phyloP scores from a whole-genome alignment of 495 filamentous ascomycete species.

The Xylaria grammica region DNA sequence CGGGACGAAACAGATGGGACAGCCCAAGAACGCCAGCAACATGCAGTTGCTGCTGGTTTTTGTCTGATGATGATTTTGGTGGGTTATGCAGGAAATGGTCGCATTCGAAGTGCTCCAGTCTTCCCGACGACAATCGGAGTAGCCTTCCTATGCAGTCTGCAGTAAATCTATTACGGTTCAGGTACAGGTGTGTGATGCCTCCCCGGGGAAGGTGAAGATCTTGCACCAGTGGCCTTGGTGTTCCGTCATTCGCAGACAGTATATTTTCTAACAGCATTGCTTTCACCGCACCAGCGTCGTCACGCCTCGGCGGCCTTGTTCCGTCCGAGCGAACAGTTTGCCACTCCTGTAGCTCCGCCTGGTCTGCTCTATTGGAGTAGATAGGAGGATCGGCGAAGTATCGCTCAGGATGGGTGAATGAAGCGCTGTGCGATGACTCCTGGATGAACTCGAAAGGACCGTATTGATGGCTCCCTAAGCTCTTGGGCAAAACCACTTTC shows the following conservation, averaged over 20 bases:
- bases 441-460: conserved; percentile 42
- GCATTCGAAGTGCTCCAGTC: conserved; percentile 52
- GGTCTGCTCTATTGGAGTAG: conserved; percentile 35
- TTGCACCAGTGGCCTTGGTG: conserved; percentile 5
- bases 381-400: conserved; percentile 47
- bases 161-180: conserved; percentile 46
- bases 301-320: conserved; percentile 28
- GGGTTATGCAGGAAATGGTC: conserved; percentile 31
- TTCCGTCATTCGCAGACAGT: conserved; percentile 1
- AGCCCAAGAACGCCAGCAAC: conserved; percentile 43
- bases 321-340: conserved; percentile 41
- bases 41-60: conserved; percentile 19
- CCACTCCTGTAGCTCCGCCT: conserved; percentile 29
- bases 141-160: conserved; percentile 35
- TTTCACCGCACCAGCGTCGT: conserved; percentile 41
- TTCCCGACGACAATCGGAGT: conserved; percentile 39
- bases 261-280: conserved; percentile 29
- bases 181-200: conserved; percentile 50
- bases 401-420: conserved; percentile 40
- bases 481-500: conserved; percentile 25
- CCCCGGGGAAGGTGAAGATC: conserved; percentile 8
- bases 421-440: conserved; percentile 44
- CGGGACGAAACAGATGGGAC: conserved; percentile 50
- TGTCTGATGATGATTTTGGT: neutral
- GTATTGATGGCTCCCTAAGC: conserved; percentile 32